phyloP scores from a whole-genome alignment of 306 rosid genomes.

The Phaseolus lunatus region DNA sequence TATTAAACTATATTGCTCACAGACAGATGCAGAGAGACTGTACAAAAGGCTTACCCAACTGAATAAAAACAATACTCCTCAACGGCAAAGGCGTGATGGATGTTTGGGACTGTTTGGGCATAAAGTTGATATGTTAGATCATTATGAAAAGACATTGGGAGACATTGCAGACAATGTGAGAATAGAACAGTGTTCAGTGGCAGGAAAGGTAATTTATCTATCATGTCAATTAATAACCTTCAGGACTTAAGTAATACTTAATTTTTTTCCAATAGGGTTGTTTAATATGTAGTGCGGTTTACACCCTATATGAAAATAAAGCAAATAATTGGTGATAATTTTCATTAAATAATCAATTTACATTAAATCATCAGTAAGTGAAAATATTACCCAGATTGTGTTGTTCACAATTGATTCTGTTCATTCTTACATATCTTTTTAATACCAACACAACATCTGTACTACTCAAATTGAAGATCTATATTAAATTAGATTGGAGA shows the following conservation, averaged over 20 bases:
- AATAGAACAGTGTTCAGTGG: constrained; percentile 62
- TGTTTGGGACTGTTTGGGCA: constrained; percentile 67
- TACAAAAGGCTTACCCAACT: constrained; percentile 58
- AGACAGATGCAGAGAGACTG: constrained; percentile 74
- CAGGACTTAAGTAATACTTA: not conserved
- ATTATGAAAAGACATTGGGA: constrained; percentile 65
- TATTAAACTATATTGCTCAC: constrained; percentile 31
- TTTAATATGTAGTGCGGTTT: constrained; percentile 28
- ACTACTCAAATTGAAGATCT: not conserved
- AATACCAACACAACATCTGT: not conserved
- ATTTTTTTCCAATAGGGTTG: constrained; percentile 13
- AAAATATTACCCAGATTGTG: not conserved
- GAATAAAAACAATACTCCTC: constrained; percentile 45
- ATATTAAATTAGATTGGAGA: not conserved
- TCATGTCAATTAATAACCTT: constrained; percentile 24
- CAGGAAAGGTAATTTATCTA: constrained; percentile 62
- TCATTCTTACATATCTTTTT: not conserved
- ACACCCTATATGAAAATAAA: not conserved
- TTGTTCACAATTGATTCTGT: not conserved
- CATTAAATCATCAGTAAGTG: not conserved
- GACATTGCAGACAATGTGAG: constrained; percentile 66
- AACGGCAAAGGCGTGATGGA: constrained; percentile 61
- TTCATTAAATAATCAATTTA: constrained; percentile 19
- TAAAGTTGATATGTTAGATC: constrained; percentile 59
- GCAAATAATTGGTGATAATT: constrained; percentile 6